Evolutionary conservation across 306 rosid species (phyloP), one percentile per base, ranked within the genome.

Genomic region (Vicia sativa): DNA sequence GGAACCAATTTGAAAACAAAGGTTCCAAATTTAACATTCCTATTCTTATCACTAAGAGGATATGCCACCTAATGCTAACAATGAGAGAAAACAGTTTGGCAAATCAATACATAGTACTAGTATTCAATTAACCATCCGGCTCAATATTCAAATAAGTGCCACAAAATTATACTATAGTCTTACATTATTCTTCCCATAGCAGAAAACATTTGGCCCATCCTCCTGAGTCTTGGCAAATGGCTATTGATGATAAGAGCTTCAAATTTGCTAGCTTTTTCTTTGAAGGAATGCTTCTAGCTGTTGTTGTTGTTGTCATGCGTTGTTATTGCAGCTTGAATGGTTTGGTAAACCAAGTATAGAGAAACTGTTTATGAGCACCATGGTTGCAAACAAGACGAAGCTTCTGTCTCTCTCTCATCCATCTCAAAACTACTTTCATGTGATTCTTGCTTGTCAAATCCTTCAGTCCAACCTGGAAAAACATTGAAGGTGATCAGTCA

Each of bases 351-450:
- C 89, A 89, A 77, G 90, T 87, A 7, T 89, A 92, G 67, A 89
- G 87, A 64, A 89, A 92, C 79, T 89, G 97, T 75, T 91, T 91
- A 28, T 87, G 84, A 58, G 89, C 81, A 7, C 96, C 95, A 56
- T 85, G 97, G 84, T 89, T 86, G 85, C 97, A 92, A 48, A 92
- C 60, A 28, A 82, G 85, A 16, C 89, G 88, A 52, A 89, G 73
- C 91, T 86, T 92, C 78, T 92, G 95, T 72, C 95, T 83, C 80
- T 92, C 91, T 77, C 91, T 85, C 97, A 92, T 87, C 97, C 97
- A 92, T 78, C 89, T 92, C 80, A 92, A 56, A 42, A 92, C 81
- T 60, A 84, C 66, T 74, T 92, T 89, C 96, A 92, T 89, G 48
- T 89, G 97, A 79, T 85, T 87, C 82, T 87, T 92, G 88, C 97